phyloP scores from a whole-genome alignment of 305 asterid species.

The Fraxinus albicans region DNA sequence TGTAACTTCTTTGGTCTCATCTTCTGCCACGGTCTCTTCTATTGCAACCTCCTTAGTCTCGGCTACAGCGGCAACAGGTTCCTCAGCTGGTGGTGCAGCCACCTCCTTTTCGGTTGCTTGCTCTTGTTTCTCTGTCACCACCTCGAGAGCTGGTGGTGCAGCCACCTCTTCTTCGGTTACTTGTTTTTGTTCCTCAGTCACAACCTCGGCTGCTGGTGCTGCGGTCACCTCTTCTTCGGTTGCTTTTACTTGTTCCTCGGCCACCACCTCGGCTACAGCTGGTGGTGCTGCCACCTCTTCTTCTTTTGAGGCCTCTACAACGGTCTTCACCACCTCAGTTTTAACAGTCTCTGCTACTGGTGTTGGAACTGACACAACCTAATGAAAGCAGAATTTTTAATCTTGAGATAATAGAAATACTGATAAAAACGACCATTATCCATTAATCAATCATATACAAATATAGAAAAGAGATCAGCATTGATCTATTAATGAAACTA shows the following conservation, averaged over 20 bases:
- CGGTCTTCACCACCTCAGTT: not conserved
- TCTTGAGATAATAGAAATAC: not conserved
- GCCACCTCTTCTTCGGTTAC: constrained; percentile 24
- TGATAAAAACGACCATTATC: not conserved
- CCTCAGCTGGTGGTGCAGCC: constrained; percentile 19
- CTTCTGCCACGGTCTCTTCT: constrained; percentile 23
- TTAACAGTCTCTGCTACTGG: constrained; percentile 1
- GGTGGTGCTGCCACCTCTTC: not conserved
- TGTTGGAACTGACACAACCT: constrained; percentile 20
- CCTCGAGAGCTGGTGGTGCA: not conserved
- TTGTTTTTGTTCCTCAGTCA: constrained; percentile 13
- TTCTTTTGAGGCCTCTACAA: not conserved
- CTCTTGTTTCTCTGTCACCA: constrained; percentile 16
- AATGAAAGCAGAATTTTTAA: constrained; percentile 3
- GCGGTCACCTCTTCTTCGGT: constrained; percentile 16
- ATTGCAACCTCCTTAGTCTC: constrained; percentile 18
- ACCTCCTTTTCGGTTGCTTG: constrained; percentile 19
- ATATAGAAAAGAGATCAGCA: not conserved
- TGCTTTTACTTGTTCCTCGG: constrained; percentile 9
- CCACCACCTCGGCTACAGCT: not conserved
- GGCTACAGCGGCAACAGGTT: constrained; percentile 19
- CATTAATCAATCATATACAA: not conserved
- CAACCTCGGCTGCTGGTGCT: constrained; percentile 5
- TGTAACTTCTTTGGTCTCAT: constrained; percentile 11
- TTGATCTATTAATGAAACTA: not conserved